phyloP scores from a whole-genome alignment of 176 grass and related monocot species.

The Ensete glaucum region DNA sequence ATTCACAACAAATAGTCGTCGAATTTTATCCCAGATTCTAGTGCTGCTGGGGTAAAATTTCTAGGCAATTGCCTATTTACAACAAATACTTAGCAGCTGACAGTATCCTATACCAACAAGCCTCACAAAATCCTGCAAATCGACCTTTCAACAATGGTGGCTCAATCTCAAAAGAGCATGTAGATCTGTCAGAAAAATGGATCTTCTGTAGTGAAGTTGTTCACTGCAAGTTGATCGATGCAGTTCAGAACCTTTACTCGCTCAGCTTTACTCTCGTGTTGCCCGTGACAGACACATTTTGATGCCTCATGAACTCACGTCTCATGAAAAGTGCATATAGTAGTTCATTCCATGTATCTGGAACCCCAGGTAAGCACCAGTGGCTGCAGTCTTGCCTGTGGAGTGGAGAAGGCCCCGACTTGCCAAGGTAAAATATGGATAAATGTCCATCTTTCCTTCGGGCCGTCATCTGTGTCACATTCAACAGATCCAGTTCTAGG shows the following conservation, averaged over 20 bases:
- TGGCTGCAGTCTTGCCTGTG: slow-evolving; percentile 90
- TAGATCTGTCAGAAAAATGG: not conserved
- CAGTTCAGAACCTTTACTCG: not conserved
- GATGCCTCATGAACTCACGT: slow-evolving; percentile 21
- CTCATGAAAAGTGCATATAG: slow-evolving; percentile 55
- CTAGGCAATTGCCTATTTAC: too few relatives aligned
- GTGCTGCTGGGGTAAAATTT: too few relatives aligned
- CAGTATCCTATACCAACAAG: too few relatives aligned
- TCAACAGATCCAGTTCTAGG: slow-evolving; percentile 44
- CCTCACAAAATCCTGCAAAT: too few relatives aligned
- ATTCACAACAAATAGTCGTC: not conserved
- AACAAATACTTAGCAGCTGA: too few relatives aligned
- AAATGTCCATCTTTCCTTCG: slow-evolving; percentile 72
- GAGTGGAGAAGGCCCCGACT: slow-evolving; percentile 39
- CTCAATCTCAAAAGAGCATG: too few relatives aligned
- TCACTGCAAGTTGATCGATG: too few relatives aligned
- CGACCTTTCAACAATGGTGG: too few relatives aligned
- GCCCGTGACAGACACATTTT: not conserved
- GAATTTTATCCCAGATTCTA: not conserved
- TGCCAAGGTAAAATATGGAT: slow-evolving; percentile 52
- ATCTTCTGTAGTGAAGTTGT: too few relatives aligned
- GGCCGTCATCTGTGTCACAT: slow-evolving; percentile 73
- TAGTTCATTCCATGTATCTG: slow-evolving; percentile 89
- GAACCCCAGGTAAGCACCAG: slow-evolving; percentile 91
- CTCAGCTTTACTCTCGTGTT: not conserved